Evolutionary conservation across 2,329 filamentous ascomycete species (phyloP), one percentile per base, ranked within the genome.

Genomic region (Sclerotinia nivalis): DNA sequence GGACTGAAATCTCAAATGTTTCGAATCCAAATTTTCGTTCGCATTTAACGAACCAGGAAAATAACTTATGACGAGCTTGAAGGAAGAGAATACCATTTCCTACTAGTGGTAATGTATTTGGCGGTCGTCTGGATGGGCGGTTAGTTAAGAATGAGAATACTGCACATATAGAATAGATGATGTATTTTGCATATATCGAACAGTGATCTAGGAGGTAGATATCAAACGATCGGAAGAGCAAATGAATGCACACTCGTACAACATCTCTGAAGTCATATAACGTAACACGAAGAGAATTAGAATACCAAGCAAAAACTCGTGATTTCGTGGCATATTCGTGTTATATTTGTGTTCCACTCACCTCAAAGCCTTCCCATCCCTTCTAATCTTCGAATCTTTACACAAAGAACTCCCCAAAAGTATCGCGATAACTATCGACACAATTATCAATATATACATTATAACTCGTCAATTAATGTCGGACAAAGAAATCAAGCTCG

Each of bases 31-130:
- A 86, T 43, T 79, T 79, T 18, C 80, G 82, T 76, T 89, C 86
- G 74, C 86, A 88, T 73, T 81, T 83, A 61, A 85, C 82, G 75
- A 90, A 90, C 88, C 88, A 90, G 10, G 83, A 79, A 72, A 90
- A 88, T 7, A 90, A 82, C 67, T 83, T 84, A 74, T 89, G 85
- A 4, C 88, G 84, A 2, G 85, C 82, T 74, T 85, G 86, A 1
- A 90, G 80, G 74, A 90, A 90, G 10, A 85, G 77, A 59, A 90
- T 82, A 8, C 88, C 88, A 74, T 90, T 89, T 37, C 88, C 88
- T 6, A 84, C 80, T 2, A 90, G 70, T 0, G 87, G 88, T 6
- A 79, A 73, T 15, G 77, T 78, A 65, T 78, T 76, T 66, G 77
- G 75, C 45, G 78, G 76, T 28, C 74, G 72, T 71, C 78, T 79